A percentile compares a stretch with the other conserved stretches of the same genome.
Conservation (phyloP, 148 eudicot species). For the Diospyros kaki region DNA sequence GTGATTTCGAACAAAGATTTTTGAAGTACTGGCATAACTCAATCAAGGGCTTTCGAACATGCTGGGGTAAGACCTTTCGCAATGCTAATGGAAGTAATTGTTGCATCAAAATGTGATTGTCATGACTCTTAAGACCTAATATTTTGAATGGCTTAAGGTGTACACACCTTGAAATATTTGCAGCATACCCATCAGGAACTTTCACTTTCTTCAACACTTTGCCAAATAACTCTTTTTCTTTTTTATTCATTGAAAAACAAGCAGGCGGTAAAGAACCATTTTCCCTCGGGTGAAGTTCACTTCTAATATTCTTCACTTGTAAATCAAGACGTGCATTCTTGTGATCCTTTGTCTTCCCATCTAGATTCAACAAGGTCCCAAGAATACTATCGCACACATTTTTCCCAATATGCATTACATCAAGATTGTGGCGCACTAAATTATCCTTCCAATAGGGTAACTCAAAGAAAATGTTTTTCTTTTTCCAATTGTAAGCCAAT, state of each 20-base stretch:
- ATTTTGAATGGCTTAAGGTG: conserved; percentile 9
- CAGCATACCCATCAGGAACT: conserved; percentile 21
- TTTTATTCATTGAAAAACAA: conserved; percentile 1
- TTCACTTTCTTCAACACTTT: conserved; percentile 9
- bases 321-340: conserved; percentile 11
- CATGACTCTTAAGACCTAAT: conserved; percentile 20
- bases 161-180: conserved; percentile 19
- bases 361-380: conserved; percentile 10
- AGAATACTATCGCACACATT: conserved; percentile 19
- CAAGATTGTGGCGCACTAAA: conserved; percentile 15
- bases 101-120: not conserved
- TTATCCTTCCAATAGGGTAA: conserved; percentile 19
- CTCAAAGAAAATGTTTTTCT: conserved; percentile 13
- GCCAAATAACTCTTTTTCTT: conserved; percentile 15
- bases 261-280: conserved; percentile 14
- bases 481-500: not conserved
- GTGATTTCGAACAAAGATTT: not conserved
- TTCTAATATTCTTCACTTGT: conserved; percentile 4
- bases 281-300: not conserved
- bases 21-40: not conserved
- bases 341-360: conserved; percentile 20
- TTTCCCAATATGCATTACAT: conserved; percentile 27
- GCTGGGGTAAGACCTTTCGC: not conserved
- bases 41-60: not conserved
- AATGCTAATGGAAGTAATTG: not conserved